Evolutionary conservation across 1,284 basidiomycete species (phyloP), one percentile per base, ranked within the genome.

Genomic region (Irpex lacteus): DNA sequence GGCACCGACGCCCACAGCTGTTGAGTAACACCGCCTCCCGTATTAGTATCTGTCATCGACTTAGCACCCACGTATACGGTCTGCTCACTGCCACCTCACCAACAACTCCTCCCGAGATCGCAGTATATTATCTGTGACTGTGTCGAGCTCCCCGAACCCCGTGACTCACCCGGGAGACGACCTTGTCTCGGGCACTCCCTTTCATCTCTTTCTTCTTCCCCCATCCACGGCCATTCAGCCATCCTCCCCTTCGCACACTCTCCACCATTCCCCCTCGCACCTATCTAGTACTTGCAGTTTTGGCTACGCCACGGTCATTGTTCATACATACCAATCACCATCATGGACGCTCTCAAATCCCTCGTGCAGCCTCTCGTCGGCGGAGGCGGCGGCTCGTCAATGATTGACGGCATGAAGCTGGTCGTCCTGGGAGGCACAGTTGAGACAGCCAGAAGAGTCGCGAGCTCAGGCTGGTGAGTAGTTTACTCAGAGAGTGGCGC

Each of bases 361-460:
- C 86, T 93, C 74, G 85, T 92, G 63, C 88, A 90, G 73, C 91
- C 90, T 68, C 86, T 92, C 72, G 86, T 91, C 69, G 88, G 87
- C 76, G 86, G 85, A 74, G 86, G 81, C 72, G 88, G 86, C 66
- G 83, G 87, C 68, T 90, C 87, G 53, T 89, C 88, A 63, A 85
- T 92, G 80, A 84, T 92, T 76, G 90, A 92, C 72, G 91, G 91
- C 68, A 87, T 92, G 81, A 93, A 93, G 78, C 89, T 93, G 72
- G 91, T 93, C 76, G 89, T 93, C 60, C 82, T 93, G 61, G 91
- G 91, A 67, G 91, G 91, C 65, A 92, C 91, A 4, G 91, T 93
- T 65, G 91, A 93, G 79, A 93, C 91, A 1, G 91, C 91, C 0
- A 81, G 91, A 70, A 81, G 91, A 69, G 85, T 92, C 56, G 90